Evolutionary conservation across 768 basidiomycete species (phyloP), one percentile per base, ranked within the genome.

Genomic region (Boletus rubroflammeus): DNA sequence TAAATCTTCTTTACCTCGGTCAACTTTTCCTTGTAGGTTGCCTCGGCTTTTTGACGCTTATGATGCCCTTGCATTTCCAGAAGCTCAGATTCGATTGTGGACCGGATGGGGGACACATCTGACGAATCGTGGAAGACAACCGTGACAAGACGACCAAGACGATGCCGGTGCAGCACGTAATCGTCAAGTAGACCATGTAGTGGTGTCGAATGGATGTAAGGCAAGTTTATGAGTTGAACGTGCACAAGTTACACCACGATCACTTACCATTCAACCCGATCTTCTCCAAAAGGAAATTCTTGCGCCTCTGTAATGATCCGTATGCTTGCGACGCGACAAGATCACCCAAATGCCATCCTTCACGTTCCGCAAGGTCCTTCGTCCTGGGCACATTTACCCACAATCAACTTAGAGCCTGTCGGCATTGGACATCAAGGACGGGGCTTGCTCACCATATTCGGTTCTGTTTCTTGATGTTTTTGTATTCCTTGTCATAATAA

Each of bases 261-360:
- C 28, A 51, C 72, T 38, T 45, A 81, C 83, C 83, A 8, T 38
- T 5, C 13, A 58, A 41, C 1, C 51, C 59, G 15, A 84, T 62
- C 2, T 32, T 7, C 54, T 85, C 80, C 2, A 80, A 44, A 14
- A 74, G 59, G 5, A 55, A 68, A 25, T 55, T 73, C 63, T 77
- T 79, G 35, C 65, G 60, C 2, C 69, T 58, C 49, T 73, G 68
- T 21, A 82, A 63, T 6, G 62, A 40, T 2, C 74, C 73, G 61
- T 75, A 85, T 3, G 73, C 55, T 3, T 69, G 70, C 4, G 71
- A 67, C 13, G 68, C 67, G 32, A 78, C 31, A 23, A 86, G 65
- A 56, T 82, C 76, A 25, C 56, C 59, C 14, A 67, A 59, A 1
- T 70, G 54, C 74, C 79, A 84, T 6, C 81, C 81, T 56, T 77